Evolutionary conservation across 2,329 filamentous ascomycete genomes (phyloP).

Genomic region (Corinectria fuckeliana): DNA sequence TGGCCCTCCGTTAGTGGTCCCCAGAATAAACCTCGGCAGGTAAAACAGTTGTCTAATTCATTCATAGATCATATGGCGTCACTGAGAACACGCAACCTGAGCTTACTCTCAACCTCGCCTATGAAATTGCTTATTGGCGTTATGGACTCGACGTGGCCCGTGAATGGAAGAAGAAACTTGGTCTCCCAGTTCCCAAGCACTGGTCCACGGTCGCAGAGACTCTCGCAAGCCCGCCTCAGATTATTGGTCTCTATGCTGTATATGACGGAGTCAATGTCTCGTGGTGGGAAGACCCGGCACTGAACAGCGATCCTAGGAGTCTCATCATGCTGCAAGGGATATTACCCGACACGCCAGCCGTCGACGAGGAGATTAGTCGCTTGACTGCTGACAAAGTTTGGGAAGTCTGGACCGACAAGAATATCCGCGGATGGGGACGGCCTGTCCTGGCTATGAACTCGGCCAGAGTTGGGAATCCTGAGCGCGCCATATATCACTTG

Average conservation of each 20-base stretch:
- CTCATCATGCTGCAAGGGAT: conserved; percentile 54
- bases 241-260: conserved; percentile 58
- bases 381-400: conserved; percentile 49
- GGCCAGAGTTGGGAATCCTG: conserved; percentile 48
- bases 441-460: conserved; percentile 55
- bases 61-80: conserved; percentile 47
- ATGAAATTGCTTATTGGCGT: conserved; percentile 67
- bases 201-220: conserved; percentile 58
- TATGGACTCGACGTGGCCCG: conserved; percentile 63
- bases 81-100: conserved; percentile 66
- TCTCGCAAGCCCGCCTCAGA: conserved; percentile 59
- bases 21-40: background rate
- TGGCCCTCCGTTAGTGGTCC: conserved; percentile 44
- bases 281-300: conserved; percentile 49
- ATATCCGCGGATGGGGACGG: conserved; percentile 55
- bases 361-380: conserved; percentile 45
- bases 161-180: conserved; percentile 58
- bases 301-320: conserved; percentile 51
- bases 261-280: conserved; percentile 58
- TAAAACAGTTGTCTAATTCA: background rate
- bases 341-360: conserved; percentile 47
- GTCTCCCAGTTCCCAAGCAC: conserved; percentile 47
- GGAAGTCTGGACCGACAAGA: conserved; percentile 49
- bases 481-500: conserved; percentile 49
- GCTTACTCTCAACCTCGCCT: conserved; percentile 62